These are phyloP conservation scores for Lathyrus oleraceus DNA, from an alignment of 306 rosid genomes.

Conservation along the genomic window DNA sequence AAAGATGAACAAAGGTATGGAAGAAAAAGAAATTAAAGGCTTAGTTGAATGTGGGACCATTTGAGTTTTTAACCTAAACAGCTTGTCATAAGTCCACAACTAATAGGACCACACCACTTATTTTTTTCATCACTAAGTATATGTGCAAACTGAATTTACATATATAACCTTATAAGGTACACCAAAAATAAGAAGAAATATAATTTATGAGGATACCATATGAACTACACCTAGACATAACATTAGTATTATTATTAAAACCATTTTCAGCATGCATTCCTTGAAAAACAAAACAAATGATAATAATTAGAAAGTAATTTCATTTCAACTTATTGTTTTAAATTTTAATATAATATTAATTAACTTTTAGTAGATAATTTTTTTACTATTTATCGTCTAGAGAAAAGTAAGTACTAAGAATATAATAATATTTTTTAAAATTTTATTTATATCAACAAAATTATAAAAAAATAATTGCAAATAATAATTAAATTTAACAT, in stretches of 20 bases:
- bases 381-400: no score
- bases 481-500: no score
- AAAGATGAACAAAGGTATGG: constrained; percentile 43
- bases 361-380: no score
- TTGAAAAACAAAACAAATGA: neutral
- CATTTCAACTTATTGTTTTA: no score
- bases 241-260: neutral
- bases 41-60: constrained; percentile 62
- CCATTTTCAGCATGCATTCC: neutral
- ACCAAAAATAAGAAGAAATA: constrained; percentile 30
- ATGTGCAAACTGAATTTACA: constrained; percentile 24
- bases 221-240: constrained; percentile 29
- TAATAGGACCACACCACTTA: constrained; percentile 58
- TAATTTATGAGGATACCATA: constrained; percentile 29
- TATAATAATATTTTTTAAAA: no score
- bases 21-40: constrained; percentile 41
- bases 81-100: constrained; percentile 49
- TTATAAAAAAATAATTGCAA: no score
- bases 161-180: constrained; percentile 29
- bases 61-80: constrained; percentile 51
- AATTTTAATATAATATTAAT: no score
- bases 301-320: neutral
- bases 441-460: no score
- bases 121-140: constrained; percentile 20
- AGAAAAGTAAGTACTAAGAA: no score